Percentiles rank a stretch among this genome's conserved stretches.
Evolutionary conservation across 768 basidiomycete species (phyloP).

Genomic region (Pleurotus eryngii): DNA sequence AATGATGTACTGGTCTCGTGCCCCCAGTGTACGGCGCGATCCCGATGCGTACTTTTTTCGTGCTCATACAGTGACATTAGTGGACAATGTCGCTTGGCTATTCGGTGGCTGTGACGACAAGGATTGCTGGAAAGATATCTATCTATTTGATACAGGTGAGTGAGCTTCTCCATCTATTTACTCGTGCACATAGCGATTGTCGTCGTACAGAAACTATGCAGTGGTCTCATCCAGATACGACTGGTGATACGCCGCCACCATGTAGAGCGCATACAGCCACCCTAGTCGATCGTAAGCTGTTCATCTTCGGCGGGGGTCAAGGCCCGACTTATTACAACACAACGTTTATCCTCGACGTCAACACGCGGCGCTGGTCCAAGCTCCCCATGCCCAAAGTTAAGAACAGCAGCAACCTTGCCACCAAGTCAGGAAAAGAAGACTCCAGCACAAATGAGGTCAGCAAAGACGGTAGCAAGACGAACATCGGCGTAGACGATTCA

Average conservation of each 20-base stretch:
- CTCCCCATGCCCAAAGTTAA: conserved; percentile 8
- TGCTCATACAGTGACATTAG: conserved; percentile 80
- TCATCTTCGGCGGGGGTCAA: conserved; percentile 86
- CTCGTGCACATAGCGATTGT: neutral
- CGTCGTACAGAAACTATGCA: conserved; percentile 71
- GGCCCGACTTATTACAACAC: conserved; percentile 80
- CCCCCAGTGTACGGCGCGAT: conserved; percentile 70
- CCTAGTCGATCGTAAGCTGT: conserved; percentile 73
- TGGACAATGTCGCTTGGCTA: conserved; percentile 81
- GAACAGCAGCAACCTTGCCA: neutral
- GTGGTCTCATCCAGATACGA: conserved; percentile 76
- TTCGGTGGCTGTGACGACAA: conserved; percentile 88
- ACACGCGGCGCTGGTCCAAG: conserved; percentile 62
- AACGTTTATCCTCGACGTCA: conserved; percentile 80
- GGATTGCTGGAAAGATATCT: conserved; percentile 70
- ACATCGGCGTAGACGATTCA: neutral
- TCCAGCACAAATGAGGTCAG: conserved; percentile 8
- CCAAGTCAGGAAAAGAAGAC: neutral
- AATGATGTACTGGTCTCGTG: conserved; percentile 82
- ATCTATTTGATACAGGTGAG: conserved; percentile 82
- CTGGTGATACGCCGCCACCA: conserved; percentile 78
- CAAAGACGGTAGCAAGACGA: conserved; percentile 16
- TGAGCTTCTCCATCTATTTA: conserved; percentile 2
- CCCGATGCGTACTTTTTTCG: conserved; percentile 67
- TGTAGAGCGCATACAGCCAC: conserved; percentile 89